Base-by-base conservation (phyloP, 1,284 basidiomycete genomes). In the Takashimella tepidaria region DNA sequence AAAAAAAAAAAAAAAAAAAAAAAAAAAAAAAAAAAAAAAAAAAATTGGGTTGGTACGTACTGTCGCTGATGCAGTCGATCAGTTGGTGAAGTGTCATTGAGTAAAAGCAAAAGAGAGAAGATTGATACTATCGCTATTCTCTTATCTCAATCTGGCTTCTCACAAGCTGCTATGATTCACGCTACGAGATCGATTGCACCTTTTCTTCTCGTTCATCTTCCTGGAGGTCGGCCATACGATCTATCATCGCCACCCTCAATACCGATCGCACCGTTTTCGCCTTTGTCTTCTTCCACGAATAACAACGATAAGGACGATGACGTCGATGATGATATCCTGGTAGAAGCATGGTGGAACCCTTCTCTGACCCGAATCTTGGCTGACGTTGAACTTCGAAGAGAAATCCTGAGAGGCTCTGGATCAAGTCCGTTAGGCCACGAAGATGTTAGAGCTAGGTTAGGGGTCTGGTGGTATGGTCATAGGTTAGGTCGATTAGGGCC, bases 101-200 rank as follows among this genome's bases (percentile, higher is more conserved):
- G 31, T 16, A 37, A 37, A 16, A 16, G 31, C 31, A 37, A 37
- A 16, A 56, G 20, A 40, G 27, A 41, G 41, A 47, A 46, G 45
- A 21, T 31, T 27, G 11, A 56, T 5, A 51, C 82, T 5, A 80
- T 90, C 16, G 88, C 86, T 0, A 69, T 92, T 5, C 79, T 92
- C 51, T 75, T 90, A 31, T 91, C 88, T 0, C 80, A 86, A 63
- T 88, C 87, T 6, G 78, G 83, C 0, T 93, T 91, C 73, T 86
- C 87, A 1, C 81, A 80, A 53, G 76, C 81, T 0, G 82, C 88
- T 0, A 69, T 88, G 51, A 74, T 84, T 2, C 82, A 84, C 12
- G 87, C 85, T 0, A 80, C 83, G 55, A 82, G 84, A 4, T 89
- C 88, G 0, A 77, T 80, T 0, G 78, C 88, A 10, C 89, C 90